Conservation (phyloP, 106 monocot genomes). For the Phalaenopsis aphrodite region DNA sequence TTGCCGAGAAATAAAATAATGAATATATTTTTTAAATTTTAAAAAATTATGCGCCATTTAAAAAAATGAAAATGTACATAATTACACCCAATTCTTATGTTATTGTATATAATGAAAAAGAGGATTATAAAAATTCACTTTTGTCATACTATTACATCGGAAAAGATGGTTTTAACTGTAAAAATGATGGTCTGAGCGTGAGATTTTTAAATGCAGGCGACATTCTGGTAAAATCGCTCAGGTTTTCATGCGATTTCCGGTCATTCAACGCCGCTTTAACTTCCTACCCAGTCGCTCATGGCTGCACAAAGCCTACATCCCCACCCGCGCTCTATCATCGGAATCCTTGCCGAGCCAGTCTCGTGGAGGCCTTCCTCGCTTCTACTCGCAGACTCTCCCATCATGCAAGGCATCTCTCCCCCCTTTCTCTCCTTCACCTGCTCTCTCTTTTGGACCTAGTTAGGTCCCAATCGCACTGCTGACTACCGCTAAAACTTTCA, state of each 20-base stretch:
- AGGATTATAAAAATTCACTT: too few relatives aligned
- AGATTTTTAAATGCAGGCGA: too few relatives aligned
- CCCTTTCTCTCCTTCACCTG: not conserved
- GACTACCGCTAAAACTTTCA: not conserved
- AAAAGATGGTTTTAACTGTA: too few relatives aligned
- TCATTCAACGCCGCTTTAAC: not conserved
- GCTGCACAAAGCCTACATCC: not conserved
- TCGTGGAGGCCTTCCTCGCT: slow-evolving; percentile 65
- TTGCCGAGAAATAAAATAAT: too few relatives aligned
- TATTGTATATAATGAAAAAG: too few relatives aligned
- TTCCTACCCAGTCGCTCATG: not conserved
- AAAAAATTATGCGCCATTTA: too few relatives aligned
- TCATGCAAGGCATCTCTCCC: slow-evolving; percentile 26
- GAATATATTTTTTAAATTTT: too few relatives aligned
- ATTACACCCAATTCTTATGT: too few relatives aligned
- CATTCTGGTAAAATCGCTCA: too few relatives aligned
- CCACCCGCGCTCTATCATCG: slow-evolving; percentile 14
- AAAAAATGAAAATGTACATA: too few relatives aligned
- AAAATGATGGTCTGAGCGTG: too few relatives aligned
- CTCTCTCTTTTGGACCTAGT: not conserved
- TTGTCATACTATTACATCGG: too few relatives aligned
- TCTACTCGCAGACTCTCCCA: slow-evolving; percentile 57
- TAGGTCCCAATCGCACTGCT: not conserved
- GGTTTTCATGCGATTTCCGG: not conserved
- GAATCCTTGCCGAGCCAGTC: slow-evolving; percentile 17